Evolutionary conservation across 2,329 filamentous ascomycete genomes (phyloP).

Genomic region (Nemania bipapillata): DNA sequence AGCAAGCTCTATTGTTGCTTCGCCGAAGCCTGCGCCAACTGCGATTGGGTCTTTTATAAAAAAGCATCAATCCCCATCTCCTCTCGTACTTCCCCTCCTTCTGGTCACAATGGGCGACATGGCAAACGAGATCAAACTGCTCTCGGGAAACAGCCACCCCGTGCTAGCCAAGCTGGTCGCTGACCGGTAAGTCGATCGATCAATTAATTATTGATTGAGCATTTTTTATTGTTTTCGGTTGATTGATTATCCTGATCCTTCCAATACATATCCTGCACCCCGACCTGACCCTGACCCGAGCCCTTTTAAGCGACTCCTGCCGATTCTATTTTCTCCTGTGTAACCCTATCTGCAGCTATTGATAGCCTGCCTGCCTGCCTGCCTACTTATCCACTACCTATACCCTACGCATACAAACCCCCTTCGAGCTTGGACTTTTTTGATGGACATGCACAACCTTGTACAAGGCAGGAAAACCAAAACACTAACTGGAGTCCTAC

Average conservation of each 20-base stretch:
- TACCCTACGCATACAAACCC: not conserved
- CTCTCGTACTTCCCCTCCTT: constrained; percentile 15
- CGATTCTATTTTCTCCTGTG: constrained; percentile 13
- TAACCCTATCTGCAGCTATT: constrained; percentile 20
- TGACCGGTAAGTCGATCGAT: constrained; percentile 50
- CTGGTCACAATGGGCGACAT: constrained; percentile 41
- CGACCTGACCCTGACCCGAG: no score
- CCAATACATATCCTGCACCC: not conserved
- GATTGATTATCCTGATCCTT: constrained; percentile 12
- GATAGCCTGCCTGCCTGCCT: constrained; percentile 1
- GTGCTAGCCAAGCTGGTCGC: constrained; percentile 54
- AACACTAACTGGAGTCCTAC: constrained; percentile 26
- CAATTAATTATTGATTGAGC: constrained; percentile 1
- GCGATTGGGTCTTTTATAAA: constrained; percentile 28
- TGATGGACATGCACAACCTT: constrained; percentile 16
- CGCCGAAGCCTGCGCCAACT: constrained; percentile 17
- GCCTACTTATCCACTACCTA: not conserved
- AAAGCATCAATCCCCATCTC: constrained; percentile 21
- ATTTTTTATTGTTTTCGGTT: constrained; percentile 2
- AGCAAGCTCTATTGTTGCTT: constrained; percentile 13
- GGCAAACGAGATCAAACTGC: constrained; percentile 56
- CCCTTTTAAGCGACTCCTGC: not conserved
- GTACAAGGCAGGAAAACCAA: constrained; percentile 3
- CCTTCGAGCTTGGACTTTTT: not conserved
- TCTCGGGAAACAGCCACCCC: constrained; percentile 56